These are phyloP conservation scores for Fusarium continuum DNA, from an alignment of 2,329 filamentous ascomycete genomes.

Conservation along the genomic window DNA sequence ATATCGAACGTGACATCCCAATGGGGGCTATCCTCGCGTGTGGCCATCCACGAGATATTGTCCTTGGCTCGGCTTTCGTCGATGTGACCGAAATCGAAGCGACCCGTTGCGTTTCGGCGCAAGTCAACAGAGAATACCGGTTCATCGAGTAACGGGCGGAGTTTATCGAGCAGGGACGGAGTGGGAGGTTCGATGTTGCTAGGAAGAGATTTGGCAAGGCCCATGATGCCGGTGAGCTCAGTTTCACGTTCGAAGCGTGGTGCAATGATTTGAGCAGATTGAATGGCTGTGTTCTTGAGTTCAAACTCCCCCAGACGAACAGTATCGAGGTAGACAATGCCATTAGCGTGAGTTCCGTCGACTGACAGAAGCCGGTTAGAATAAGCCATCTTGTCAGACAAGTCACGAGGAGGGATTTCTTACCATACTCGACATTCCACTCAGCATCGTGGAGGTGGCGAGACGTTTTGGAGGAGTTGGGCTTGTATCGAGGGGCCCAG, in stretches of 20 bases:
- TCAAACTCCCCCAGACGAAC: conserved; percentile 57
- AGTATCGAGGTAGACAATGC: conserved; percentile 61
- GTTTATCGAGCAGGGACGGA: conserved; percentile 56
- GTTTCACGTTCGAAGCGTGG: conserved; percentile 54
- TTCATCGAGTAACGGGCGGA: conserved; percentile 52
- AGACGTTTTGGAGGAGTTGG: conserved; percentile 57
- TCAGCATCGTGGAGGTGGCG: conserved; percentile 52
- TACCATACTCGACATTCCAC: conserved; percentile 62
- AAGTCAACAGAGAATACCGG: conserved; percentile 62
- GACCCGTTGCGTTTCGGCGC: conserved; percentile 56
- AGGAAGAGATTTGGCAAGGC: conserved; percentile 58
- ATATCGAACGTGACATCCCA: conserved; percentile 61
- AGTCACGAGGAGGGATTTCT: conserved; percentile 44
- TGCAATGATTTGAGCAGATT: conserved; percentile 58
- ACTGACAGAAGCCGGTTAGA: conserved; percentile 41
- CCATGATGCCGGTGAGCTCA: conserved; percentile 61
- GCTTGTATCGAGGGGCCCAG: conserved; percentile 54
- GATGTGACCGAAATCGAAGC: conserved; percentile 62
- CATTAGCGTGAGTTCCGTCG: conserved; percentile 56
- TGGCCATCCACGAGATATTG: conserved; percentile 55
- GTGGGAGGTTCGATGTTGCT: conserved; percentile 56
- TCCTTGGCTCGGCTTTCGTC: conserved; percentile 52
- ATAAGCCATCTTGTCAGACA: background rate
- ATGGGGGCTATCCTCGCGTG: conserved; percentile 46
- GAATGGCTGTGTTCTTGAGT: conserved; percentile 57